phyloP scores from a whole-genome alignment of 176 grass and related monocot species.

The Typha latifolia region DNA sequence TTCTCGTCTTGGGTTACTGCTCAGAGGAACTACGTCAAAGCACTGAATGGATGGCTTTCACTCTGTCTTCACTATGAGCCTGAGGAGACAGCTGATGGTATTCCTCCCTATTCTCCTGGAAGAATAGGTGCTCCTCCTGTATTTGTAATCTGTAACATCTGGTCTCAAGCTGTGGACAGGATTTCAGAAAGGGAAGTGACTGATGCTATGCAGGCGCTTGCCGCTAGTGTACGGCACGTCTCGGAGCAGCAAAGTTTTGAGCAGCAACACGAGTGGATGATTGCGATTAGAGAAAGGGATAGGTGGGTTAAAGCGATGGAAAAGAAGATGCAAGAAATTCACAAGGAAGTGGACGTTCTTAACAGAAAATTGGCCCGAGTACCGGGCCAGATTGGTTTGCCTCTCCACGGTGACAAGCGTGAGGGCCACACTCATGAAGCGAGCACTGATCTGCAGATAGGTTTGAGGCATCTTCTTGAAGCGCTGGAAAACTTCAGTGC shows the following conservation, averaged over 20 bases:
- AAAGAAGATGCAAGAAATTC: constrained; percentile 42
- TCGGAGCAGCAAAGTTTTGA: constrained; percentile 52
- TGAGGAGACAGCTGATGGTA: constrained; percentile 36
- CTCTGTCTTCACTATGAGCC: constrained; percentile 54
- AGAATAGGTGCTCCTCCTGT: constrained; percentile 61
- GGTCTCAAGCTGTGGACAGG: constrained; percentile 71
- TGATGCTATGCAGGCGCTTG: constrained; percentile 51
- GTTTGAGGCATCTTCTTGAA: constrained; percentile 44
- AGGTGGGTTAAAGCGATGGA: constrained; percentile 52
- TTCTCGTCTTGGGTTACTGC: constrained; percentile 71
- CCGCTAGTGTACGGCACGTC: constrained; percentile 32
- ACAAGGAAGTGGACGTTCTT: constrained; percentile 48
- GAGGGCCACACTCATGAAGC: constrained; percentile 29
- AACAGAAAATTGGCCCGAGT: constrained; percentile 56
- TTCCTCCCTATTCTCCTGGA: constrained; percentile 47
- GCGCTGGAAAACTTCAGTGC: constrained; percentile 42
- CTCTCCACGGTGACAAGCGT: constrained; percentile 7
- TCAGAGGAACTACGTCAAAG: constrained; percentile 61
- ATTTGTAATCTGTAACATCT: constrained; percentile 71
- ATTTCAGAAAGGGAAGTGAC: constrained; percentile 62
- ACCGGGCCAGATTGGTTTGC: constrained; percentile 27
- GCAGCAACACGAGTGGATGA: constrained; percentile 29
- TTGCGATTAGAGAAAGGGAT: constrained; percentile 45
- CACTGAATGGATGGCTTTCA: constrained; percentile 76
- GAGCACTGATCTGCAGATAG: constrained; percentile 27